phyloP scores from a whole-genome alignment of 106 monocot species.

The Allium cepa region DNA sequence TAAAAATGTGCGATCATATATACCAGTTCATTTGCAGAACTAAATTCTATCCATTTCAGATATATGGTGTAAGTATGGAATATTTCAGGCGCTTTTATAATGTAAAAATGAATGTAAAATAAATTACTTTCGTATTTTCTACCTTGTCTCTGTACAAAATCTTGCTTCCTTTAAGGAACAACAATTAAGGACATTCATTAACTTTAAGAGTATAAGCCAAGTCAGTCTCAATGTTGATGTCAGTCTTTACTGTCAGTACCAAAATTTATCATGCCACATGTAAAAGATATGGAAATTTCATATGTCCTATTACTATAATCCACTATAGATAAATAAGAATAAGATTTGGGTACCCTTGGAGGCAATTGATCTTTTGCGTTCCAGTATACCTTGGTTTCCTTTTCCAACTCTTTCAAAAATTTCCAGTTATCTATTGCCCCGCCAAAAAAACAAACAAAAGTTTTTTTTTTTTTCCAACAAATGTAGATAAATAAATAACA shows the following conservation, averaged over 20 bases:
- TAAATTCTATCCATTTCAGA: conserved; percentile 12
- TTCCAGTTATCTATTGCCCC: conserved; percentile 93
- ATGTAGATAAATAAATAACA: too few relatives aligned
- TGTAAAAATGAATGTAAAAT: neutral
- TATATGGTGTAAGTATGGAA: too few relatives aligned
- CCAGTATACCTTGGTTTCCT: conserved; percentile 92
- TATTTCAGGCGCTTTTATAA: too few relatives aligned
- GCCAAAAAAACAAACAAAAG: conserved; percentile 4
- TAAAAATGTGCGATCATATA: conserved; percentile 29
- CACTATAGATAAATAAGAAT: neutral
- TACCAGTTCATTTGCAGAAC: conserved; percentile 14
- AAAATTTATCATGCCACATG: neutral
- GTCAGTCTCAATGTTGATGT: conserved; percentile 25
- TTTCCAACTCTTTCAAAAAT: conserved; percentile 77
- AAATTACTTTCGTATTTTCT: neutral
- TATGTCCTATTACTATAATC: too few relatives aligned
- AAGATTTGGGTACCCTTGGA: conserved; percentile 43
- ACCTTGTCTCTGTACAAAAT: conserved; percentile 23
- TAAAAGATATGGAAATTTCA: neutral
- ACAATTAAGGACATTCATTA: conserved; percentile 19
- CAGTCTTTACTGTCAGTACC: conserved; percentile 14
- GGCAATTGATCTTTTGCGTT: conserved; percentile 82
- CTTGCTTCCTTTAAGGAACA: conserved; percentile 23
- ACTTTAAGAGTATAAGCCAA: conserved; percentile 26
- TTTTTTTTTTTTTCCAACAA: too few relatives aligned